Base-by-base conservation (phyloP, 805 yeast genomes). In the Candida rishiriensis region DNA sequence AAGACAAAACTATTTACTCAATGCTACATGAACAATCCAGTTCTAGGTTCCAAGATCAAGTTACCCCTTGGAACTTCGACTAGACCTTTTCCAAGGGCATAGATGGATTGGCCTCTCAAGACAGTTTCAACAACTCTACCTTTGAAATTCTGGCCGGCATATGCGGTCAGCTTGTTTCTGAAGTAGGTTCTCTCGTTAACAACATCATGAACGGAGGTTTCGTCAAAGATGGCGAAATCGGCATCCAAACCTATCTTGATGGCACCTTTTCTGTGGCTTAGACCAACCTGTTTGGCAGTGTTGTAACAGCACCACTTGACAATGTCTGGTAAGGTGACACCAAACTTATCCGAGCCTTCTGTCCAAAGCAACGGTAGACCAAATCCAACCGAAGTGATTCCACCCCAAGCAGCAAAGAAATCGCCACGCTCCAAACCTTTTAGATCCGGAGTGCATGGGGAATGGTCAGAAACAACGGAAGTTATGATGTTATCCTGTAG, bases 371-470 rank as follows among this genome's bases (percentile, higher is more conserved):
- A 75, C 0, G 95, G 86, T 38, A 90, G 71, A 0, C 97, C 97
- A 34, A 91, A 77, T 0, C 98, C 98, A 29, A 90, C 95, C 1
- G 96, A 86, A 2, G 96, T 75, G 34, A 90, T 88, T 10, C 98
- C 98, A 31, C 97, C 98, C 98, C 98, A 90, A 2, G 97, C 95
- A 31, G 82, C 76, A 54, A 90, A 79, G 61, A 90, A 90, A 60
- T 90, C 96, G 34, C 97, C 97, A 47, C 78, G 72, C 10, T 79
- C 83, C 41, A 88, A 70, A 17, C 87, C 85, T 64, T 90, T 90
- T 57, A 90, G 71, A 48, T 88, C 88, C 0, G 97, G 96, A 0
- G 96, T 88, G 66, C 98, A 90, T 2, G 97, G 98, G 3, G 96
- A 87, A 65, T 90, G 98, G 63, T 90, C 98, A 11, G 95, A 85